Percentiles rank a stretch among this genome's conserved stretches.
Conservation (phyloP, 2,329 filamentous ascomycete species). For the Sphaerostilbella broomeana region DNA sequence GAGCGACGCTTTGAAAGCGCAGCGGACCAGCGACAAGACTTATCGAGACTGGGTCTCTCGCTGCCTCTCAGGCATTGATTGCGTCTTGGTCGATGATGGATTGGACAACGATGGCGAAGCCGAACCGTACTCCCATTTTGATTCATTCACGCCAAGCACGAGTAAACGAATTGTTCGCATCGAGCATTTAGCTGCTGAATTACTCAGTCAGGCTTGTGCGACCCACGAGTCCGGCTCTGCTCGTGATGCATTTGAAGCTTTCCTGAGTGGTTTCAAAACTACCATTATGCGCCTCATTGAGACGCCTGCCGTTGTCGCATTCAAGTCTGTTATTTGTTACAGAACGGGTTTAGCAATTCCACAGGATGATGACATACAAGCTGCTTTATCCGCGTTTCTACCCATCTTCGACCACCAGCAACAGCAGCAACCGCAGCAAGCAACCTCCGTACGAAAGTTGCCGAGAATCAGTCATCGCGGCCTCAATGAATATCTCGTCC, state of each 20-base stretch:
- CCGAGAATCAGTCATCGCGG: slow-evolving; percentile 54
- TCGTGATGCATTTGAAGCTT: slow-evolving; percentile 27
- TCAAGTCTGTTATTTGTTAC: slow-evolving; percentile 81
- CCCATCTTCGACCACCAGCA: slow-evolving; percentile 26
- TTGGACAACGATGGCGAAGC: slow-evolving; percentile 50
- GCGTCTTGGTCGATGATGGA: slow-evolving; percentile 72
- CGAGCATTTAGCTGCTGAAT: slow-evolving; percentile 60
- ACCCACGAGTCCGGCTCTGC: slow-evolving; percentile 24
- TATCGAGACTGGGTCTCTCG: slow-evolving; percentile 52
- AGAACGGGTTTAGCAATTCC: slow-evolving; percentile 63
- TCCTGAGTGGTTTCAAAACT: slow-evolving; percentile 30
- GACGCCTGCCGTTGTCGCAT: slow-evolving; percentile 65
- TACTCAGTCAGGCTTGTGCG: slow-evolving; percentile 44
- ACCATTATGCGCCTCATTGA: slow-evolving; percentile 50
- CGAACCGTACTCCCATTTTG: slow-evolving; percentile 57
- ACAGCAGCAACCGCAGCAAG: slow-evolving; percentile 13
- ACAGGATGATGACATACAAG: slow-evolving; percentile 33
- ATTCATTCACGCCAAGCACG: slow-evolving; percentile 54
- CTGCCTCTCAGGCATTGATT: slow-evolving; percentile 67
- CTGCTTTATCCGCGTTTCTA: slow-evolving; percentile 31
- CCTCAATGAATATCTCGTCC: slow-evolving; percentile 65
- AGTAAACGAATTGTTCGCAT: slow-evolving; percentile 73
- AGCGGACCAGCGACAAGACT: slow-evolving; percentile 33
- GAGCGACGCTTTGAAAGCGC: slow-evolving; percentile 36
- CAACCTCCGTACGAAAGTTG: too few relatives aligned